Evolutionary conservation across 2,329 filamentous ascomycete species (phyloP).

Genomic region (Diplodia intermedia): DNA sequence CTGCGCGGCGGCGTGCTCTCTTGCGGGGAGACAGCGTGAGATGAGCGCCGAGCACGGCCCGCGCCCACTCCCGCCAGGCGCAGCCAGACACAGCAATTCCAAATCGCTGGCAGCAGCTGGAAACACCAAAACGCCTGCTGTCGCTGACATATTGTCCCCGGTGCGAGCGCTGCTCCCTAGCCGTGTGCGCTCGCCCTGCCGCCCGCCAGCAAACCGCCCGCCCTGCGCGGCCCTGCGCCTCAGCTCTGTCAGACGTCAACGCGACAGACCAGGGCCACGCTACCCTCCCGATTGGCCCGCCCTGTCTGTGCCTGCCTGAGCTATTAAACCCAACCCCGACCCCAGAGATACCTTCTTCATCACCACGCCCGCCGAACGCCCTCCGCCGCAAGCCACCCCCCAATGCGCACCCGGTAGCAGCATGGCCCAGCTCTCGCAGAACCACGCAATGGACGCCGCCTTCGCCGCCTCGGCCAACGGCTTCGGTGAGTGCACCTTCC

Average conservation of each 20-base stretch:
- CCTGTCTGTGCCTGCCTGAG: constrained; percentile 10
- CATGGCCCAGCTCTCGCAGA: constrained; percentile 29
- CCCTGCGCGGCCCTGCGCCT: constrained; percentile 25
- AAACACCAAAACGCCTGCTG: constrained; percentile 28
- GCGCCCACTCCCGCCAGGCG: constrained; percentile 16
- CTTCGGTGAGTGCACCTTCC: constrained; percentile 23
- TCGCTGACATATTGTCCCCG: constrained; percentile 22
- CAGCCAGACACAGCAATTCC: constrained; percentile 25
- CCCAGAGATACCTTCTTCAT: background rate
- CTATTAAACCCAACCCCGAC: constrained; percentile 29
- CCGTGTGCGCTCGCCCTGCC: background rate
- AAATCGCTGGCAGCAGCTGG: constrained; percentile 27
- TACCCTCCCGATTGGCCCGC: constrained; percentile 27
- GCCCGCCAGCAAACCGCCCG: background rate
- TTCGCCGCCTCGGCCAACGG: constrained; percentile 20
- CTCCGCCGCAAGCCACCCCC: no score
- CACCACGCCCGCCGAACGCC: background rate
- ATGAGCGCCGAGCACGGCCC: constrained; percentile 14
- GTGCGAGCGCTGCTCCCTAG: constrained; percentile 5
- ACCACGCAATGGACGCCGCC: constrained; percentile 22
- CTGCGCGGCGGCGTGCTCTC: no score
- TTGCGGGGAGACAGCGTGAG: background rate
- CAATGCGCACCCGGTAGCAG: constrained; percentile 3
- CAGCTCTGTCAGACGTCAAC: constrained; percentile 31
- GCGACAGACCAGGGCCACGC: constrained; percentile 19